Base-by-base conservation (phyloP, 805 yeast species). In the Metschnikowia cerradonensis region DNA sequence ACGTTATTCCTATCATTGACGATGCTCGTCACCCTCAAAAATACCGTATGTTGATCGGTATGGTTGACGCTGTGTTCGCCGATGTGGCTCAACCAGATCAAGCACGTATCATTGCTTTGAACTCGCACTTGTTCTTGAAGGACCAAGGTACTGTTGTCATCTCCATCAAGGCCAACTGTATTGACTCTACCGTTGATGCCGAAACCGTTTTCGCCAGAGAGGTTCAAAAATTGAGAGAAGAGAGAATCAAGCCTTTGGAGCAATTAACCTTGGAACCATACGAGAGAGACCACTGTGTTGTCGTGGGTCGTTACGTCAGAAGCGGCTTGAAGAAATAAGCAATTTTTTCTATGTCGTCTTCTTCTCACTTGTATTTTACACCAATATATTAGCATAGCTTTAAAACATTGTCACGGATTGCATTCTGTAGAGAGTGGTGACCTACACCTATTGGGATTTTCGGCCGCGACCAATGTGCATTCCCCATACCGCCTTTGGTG, bases 31-130 rank as follows among this genome's bases (percentile, higher is more conserved):
- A 94, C 78, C 99, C 99, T 68, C 99, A 94, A 74, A 94, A 94
- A 78, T 94, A 94, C 86, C 86, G 99, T 81, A 94, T 94, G 99
- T 82, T 94, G 65, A 80, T 94, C 58, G 96, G 97, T 67, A 94
- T 94, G 99, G 99, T 94, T 60, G 99, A 94, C 75, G 89, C 84
- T 70, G 98, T 94, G 55, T 94, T 94, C 68, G 99, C 99, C 56
- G 99, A 94, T 81, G 99, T 94, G 71, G 99, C 99, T 60, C 99
- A 94, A 80, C 99, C 99, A 41, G 99, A 94, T 78, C 99, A 94
- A 80, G 99, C 99, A 63, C 95, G 99, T 87, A 94, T 94, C 71
- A 92, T 94, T 72, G 99, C 98, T 48, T 84, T 94, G 71, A 94
- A 94, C 83, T 86, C 98, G 52, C 99, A 94, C 76, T 80, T 92